Evolutionary conservation across 2,329 filamentous ascomycete species (phyloP), one percentile per base, ranked within the genome.

Genomic region (Verticillium nonalfalfae): DNA sequence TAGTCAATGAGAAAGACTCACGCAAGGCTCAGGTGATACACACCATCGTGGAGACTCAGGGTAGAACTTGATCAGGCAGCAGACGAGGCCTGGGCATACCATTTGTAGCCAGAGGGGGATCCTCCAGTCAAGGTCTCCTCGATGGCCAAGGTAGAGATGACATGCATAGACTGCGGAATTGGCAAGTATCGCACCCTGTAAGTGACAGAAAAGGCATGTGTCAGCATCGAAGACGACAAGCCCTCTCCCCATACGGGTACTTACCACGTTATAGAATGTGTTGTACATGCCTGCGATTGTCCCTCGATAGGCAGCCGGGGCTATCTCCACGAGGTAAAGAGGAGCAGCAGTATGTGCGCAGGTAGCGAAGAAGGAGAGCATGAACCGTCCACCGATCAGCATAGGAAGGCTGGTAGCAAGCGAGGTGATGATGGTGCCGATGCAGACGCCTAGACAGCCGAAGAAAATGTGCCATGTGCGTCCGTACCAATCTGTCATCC

Each of bases 321-420:
- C 78, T 59, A 86, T 82, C 68, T 88, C 85, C 21, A 84, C 81
- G 10, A 85, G 78, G 65, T 85, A 86, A 9, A 84, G 78, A 0
- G 85, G 85, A 0, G 83, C 84, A 0, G 84, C 82, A 2, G 81
- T 79, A 13, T 80, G 77, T 1, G 81, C 80, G 59, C 86, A 82
- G 1, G 81, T 79, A 35, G 85, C 82, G 58, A 85, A 85, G 66
- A 81, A 83, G 1, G 77, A 77, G 7, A 82, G 68, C 1, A 82
- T 64, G 66, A 81, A 82, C 6, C 80, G 75, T 1, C 79, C 78
- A 15, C 75, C 82, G 69, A 10, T 83, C 66, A 87, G 86, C 62
- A 81, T 78, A 4, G 72, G 74, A 1, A 80, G 75, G 54, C 74
- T 75, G 56, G 76, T 66, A 38, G 80, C 61, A 2, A 64, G 57